Base-by-base conservation (phyloP, 768 basidiomycete species). In the Hypholoma sublateritium region DNA sequence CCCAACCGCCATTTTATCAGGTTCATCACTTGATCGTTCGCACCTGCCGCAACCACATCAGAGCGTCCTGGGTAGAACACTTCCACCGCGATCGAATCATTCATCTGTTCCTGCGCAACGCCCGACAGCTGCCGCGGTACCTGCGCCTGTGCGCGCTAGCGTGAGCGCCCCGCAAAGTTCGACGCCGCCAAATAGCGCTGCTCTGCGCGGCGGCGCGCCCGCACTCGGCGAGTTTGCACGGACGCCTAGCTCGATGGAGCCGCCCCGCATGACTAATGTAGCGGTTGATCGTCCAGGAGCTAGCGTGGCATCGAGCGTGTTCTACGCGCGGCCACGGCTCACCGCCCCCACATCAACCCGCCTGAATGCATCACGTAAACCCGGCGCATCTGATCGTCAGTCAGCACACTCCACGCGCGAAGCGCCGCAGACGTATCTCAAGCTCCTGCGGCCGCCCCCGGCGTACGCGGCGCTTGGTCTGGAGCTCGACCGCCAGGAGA, bases 21-120 rank as follows among this genome's bases (percentile, higher is more conserved):
- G 28, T 24, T 5, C 28, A 32, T 32, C 28, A 32, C 28, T 32
- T 6, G 28, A 9, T 6, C 28, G 28, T 5, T 32, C 28, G 9
- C 28, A 32, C 28, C 28, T 9, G n/a, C 43, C 4, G 3, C 53
- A 53, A 22, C 21, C 21, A 22, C 28, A 45, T 36, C 43, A 35
- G 32, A 21, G 36, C 44, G 11, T 28, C 16, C 42, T 17, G 25
- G 16, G 19, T 28, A 16, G 3, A 37, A 35, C 17, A 50, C 8
- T 17, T 42, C 25, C 25, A 17, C 42, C 39, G 41, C 24, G 25
- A n/a, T 21, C 32, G 19, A 42, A 53, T 45, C 53, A 35, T 44
- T 53, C 53, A 53, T 32, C 53, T 6, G 37, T 41, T 36, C 37
- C 50, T 21, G 37, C 37, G 36, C 50, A 51, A 51, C 37, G 12